Evolutionary conservation across 441 rosid genomes (phyloP).

Genomic region (Omphalea diandra): DNA sequence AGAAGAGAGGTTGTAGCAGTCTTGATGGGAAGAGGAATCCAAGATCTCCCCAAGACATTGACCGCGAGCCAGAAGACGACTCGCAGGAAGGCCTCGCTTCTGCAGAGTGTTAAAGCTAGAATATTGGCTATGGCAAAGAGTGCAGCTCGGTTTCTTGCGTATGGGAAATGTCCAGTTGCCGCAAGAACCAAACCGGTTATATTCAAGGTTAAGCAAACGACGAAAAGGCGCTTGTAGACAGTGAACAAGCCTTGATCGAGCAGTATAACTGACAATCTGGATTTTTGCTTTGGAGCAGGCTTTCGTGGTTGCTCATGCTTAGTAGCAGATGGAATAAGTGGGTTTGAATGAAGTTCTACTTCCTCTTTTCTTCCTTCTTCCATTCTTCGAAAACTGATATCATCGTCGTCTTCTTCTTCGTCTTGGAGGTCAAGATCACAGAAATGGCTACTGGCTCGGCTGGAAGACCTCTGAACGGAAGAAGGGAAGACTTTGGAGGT

Average conservation of each 20-base stretch:
- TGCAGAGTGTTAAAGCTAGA: constrained; percentile 56
- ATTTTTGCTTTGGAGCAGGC: constrained; percentile 31
- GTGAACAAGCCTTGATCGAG: constrained; percentile 79
- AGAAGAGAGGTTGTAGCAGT: constrained; percentile 62
- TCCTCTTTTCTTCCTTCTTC: constrained; percentile 44
- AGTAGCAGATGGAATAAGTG: constrained; percentile 24
- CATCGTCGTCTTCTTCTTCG: constrained; percentile 20
- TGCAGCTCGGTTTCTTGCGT: constrained; percentile 58
- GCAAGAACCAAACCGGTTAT: constrained; percentile 51
- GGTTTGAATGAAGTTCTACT: constrained; percentile 22
- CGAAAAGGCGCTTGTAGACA: constrained; percentile 64
- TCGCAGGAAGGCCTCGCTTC: constrained; percentile 70
- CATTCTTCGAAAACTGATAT: constrained; percentile 21
- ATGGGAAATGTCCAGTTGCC: constrained; percentile 49
- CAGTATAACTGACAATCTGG: constrained; percentile 59
- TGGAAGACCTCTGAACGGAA: constrained; percentile 33
- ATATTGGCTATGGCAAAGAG: constrained; percentile 69
- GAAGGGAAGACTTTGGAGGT: constrained; percentile 40
- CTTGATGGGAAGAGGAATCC: constrained; percentile 54
- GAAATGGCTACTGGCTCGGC: constrained; percentile 57
- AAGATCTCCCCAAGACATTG: constrained; percentile 48
- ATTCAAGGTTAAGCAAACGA: constrained; percentile 43
- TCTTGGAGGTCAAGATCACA: constrained; percentile 45
- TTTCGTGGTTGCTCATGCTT: constrained; percentile 36
- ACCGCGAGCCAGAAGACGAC: constrained; percentile 58